phyloP scores from a whole-genome alignment of 192 early-diverging fungal genomes.

The Coemansia sp. region DNA sequence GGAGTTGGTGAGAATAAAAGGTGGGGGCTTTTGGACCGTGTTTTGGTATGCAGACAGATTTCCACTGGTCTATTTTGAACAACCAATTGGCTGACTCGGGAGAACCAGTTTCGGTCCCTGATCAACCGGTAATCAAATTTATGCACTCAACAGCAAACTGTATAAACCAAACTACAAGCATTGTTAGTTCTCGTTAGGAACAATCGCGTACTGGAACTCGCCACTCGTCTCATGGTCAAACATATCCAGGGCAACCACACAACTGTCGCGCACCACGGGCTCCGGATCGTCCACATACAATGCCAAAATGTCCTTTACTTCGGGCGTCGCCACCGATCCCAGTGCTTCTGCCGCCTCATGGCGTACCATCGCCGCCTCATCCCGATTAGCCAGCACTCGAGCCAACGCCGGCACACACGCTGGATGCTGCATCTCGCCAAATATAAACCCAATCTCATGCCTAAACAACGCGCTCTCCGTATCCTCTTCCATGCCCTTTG shows the following conservation, averaged over 20 bases:
- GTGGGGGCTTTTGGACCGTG: too few species aligned
- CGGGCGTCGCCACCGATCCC: slow-evolving; percentile 89
- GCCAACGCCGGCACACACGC: slow-evolving; percentile 83
- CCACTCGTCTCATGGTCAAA: slow-evolving; percentile 84
- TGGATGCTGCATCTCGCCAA: slow-evolving; percentile 95
- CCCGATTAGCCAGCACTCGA: slow-evolving; percentile 69
- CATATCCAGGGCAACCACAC: slow-evolving; percentile 95
- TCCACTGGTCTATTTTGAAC: too few species aligned
- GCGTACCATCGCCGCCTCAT: slow-evolving; percentile 89
- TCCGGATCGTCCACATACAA: slow-evolving; percentile 74
- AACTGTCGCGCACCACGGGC: slow-evolving; percentile 86
- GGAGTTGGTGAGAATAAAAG: too few species aligned
- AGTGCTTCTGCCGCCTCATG: slow-evolving; percentile 97
- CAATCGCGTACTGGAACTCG: slow-evolving; percentile 84
- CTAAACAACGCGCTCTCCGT: slow-evolving; percentile 78
- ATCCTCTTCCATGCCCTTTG: slow-evolving; percentile 78
- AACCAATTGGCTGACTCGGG: too few species aligned
- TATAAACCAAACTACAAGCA: too few species aligned
- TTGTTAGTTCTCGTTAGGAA: slow-evolving; percentile 24
- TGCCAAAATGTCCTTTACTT: slow-evolving; percentile 74
- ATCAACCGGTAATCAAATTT: too few species aligned
- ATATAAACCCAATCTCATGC: slow-evolving; percentile 95
- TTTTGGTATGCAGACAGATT: too few species aligned
- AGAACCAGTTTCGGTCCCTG: too few species aligned
- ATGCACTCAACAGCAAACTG: too few species aligned